Conservation (phyloP, 208 protist species). For the Leishmania martiniquensis region DNA sequence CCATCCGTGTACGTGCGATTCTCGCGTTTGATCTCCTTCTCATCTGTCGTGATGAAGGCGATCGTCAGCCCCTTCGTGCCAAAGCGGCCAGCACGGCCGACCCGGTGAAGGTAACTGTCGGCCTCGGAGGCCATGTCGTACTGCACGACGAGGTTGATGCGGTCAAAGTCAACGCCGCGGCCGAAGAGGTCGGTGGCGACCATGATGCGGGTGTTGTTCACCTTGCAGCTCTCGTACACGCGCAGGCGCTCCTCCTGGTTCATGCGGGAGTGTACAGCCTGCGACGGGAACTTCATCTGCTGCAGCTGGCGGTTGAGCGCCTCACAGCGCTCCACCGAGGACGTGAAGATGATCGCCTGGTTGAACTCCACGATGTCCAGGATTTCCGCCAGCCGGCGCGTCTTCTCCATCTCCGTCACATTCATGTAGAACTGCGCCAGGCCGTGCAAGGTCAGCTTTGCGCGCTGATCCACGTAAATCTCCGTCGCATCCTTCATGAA, state of each 20-base stretch:
- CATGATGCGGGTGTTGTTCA: conserved; percentile 98
- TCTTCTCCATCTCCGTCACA: conserved; percentile 97
- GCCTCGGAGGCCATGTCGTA: conserved; percentile 99
- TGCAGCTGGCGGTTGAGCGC: conserved; percentile 96
- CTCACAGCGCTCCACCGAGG: conserved; percentile 91
- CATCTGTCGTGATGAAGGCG: conserved; percentile 96
- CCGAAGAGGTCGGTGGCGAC: conserved; percentile 99
- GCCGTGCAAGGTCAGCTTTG: conserved; percentile 99
- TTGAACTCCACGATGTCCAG: conserved; percentile 99
- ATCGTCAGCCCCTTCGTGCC: conserved; percentile 99
- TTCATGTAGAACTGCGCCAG: conserved; percentile 99
- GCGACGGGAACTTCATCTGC: conserved; percentile 97
- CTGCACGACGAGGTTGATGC: conserved; percentile 99
- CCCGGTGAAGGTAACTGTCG: conserved; percentile 99
- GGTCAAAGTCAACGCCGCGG: conserved; percentile 99
- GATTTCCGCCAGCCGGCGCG: conserved; percentile 97
- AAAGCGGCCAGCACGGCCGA: conserved; percentile 97
- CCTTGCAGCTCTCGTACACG: conserved; percentile 97
- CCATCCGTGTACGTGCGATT: conserved; percentile 89
- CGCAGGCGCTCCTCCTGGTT: conserved; percentile 92
- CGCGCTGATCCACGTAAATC: conserved; percentile 98
- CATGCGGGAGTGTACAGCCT: conserved; percentile 96
- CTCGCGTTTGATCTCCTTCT: conserved; percentile 91
- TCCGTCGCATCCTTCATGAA: conserved; percentile 98
- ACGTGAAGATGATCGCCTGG: conserved; percentile 99